phyloP scores from a whole-genome alignment of 371 early-diverging fungal genomes.

The Polyrhizophydium stewartii region DNA sequence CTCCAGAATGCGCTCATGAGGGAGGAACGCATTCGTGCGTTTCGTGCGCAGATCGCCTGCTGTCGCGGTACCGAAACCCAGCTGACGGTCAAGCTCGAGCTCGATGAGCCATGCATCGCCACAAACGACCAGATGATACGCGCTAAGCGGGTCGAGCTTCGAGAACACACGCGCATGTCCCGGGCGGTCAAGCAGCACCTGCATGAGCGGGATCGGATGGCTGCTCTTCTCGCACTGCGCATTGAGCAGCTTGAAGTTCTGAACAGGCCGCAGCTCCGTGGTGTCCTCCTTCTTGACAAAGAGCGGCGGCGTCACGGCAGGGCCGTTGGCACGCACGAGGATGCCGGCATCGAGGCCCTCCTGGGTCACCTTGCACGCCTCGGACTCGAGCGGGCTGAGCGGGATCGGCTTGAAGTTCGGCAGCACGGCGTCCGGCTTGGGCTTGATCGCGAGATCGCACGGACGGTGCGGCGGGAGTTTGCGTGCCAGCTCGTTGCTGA shows the following conservation, averaged over 20 bases:
- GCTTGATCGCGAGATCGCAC: too few species aligned
- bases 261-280: constrained; percentile 35
- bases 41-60: too few species aligned
- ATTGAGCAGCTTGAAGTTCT: constrained; percentile 54
- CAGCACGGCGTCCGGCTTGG: too few species aligned
- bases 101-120: constrained; percentile 18
- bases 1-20: too few species aligned
- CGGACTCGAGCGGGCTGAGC: too few species aligned
- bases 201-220: constrained; percentile 42
- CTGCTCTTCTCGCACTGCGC: constrained; percentile 33
- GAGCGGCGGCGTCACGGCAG: constrained; percentile 50
- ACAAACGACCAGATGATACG: constrained; percentile 32
- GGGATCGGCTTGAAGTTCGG: too few species aligned
- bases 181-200: constrained; percentile 39
- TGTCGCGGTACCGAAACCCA: constrained; percentile 20
- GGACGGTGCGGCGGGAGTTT: too few species aligned
- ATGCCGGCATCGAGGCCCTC: not conserved
- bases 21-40: too few species aligned
- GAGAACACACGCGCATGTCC: constrained; percentile 30
- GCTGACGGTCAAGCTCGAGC: constrained; percentile 19
- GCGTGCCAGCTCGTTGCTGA: too few species aligned
- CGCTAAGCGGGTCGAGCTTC: constrained; percentile 41
- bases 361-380: too few species aligned
- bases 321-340: constrained; percentile 26
- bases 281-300: constrained; percentile 59